phyloP scores from a whole-genome alignment of 345 rosid genomes.

The Boechera divaricarpa region DNA sequence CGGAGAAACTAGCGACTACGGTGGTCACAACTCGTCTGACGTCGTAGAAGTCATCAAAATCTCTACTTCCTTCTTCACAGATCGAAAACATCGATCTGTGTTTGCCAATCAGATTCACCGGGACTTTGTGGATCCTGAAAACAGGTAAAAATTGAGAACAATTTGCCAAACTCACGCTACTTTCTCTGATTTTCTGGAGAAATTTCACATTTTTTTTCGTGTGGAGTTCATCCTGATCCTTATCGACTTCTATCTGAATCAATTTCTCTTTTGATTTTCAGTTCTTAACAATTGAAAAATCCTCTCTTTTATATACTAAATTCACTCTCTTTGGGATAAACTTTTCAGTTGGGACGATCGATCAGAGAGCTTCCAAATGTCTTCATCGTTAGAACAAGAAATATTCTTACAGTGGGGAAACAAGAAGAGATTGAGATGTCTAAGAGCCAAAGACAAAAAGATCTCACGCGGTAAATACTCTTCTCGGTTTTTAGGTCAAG shows the following conservation, averaged over 20 bases:
- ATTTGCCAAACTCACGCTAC: not conserved
- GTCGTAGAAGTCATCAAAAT: not conserved
- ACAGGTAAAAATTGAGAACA: not conserved
- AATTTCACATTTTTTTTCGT: not conserved
- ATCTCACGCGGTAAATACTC: conserved; percentile 50
- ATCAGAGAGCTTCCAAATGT: conserved; percentile 13
- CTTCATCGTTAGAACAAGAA: conserved; percentile 49
- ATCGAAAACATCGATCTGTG: not conserved
- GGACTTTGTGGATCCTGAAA: conserved; percentile 14
- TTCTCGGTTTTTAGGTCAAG: conserved; percentile 50
- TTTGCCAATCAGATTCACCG: conserved; percentile 1
- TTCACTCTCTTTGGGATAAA: not conserved
- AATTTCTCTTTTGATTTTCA: conserved; percentile 4
- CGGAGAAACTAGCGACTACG: conserved; percentile 16
- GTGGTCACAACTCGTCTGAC: not conserved
- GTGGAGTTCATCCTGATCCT: not conserved
- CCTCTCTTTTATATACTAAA: too few relatives aligned
- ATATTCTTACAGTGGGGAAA: conserved; percentile 85
- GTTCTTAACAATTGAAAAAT: not conserved
- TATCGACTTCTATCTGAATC: not conserved
- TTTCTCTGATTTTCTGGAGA: not conserved
- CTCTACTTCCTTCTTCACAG: not conserved
- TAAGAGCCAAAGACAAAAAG: conserved; percentile 64
- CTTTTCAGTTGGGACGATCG: not conserved
- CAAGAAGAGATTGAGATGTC: conserved; percentile 81